Conservation (phyloP, 176 grass and related monocot genomes). For the Avena insularis region DNA sequence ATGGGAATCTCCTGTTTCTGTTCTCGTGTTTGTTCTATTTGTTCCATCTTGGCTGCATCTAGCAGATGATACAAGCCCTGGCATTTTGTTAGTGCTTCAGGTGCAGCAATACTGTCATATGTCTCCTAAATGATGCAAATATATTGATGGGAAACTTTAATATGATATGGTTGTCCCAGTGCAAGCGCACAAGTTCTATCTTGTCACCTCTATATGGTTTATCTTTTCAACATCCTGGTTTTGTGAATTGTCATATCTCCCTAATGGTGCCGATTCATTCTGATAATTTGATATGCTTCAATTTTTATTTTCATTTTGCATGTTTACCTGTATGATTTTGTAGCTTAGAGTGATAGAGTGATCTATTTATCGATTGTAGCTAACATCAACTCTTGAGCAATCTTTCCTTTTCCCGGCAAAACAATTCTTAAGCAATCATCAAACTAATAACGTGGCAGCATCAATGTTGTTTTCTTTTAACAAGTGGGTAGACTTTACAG, state of each 20-base stretch:
- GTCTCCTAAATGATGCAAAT: neutral
- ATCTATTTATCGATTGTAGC: constrained; percentile 2
- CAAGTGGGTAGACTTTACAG: neutral
- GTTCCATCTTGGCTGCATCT: constrained; percentile 11
- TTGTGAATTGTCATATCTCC: neutral
- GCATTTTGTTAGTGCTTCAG: neutral
- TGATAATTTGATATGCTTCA: neutral
- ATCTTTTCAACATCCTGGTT: neutral
- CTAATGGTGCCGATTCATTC: neutral
- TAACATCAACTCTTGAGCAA: neutral
- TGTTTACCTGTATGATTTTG: constrained; percentile 5
- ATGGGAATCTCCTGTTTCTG: neutral
- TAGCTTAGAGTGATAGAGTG: neutral
- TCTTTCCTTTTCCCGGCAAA: neutral
- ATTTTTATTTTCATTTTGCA: constrained; percentile 16
- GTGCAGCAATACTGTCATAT: neutral
- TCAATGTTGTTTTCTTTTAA: neutral
- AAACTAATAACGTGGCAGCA: neutral
- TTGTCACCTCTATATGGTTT: neutral
- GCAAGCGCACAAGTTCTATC: neutral
- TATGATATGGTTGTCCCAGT: constrained; percentile 3
- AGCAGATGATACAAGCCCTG: neutral
- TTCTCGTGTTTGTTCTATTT: constrained; percentile 12
- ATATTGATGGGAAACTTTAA: neutral
- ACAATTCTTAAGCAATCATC: neutral